phyloP scores from a whole-genome alignment of 108 stramenopile species.

The Chaetoceros tenuissimus region DNA sequence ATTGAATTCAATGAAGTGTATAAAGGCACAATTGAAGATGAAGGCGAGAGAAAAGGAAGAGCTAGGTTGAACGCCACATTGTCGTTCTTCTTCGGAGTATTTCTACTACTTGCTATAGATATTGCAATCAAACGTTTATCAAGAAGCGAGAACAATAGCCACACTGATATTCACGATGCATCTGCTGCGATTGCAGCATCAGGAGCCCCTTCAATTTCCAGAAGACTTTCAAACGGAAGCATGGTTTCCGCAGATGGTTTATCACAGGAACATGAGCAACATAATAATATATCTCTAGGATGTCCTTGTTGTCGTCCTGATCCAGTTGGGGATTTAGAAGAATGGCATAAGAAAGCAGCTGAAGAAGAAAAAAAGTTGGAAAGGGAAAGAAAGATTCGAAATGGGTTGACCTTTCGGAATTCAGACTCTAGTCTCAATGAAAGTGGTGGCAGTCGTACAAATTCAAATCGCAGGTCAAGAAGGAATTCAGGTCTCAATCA shows the following conservation, averaged over 20 bases:
- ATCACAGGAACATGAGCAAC: too few relatives aligned
- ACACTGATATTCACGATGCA: too few relatives aligned
- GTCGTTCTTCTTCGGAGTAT: constrained; percentile 47
- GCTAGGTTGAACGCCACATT: constrained; percentile 10
- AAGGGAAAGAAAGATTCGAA: too few relatives aligned
- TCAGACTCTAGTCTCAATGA: too few relatives aligned
- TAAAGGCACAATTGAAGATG: neutral
- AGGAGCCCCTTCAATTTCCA: too few relatives aligned
- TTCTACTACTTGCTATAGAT: constrained; percentile 59
- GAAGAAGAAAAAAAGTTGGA: constrained; percentile 9
- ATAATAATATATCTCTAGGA: too few relatives aligned
- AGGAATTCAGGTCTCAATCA: too few relatives aligned
- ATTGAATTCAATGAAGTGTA: constrained; percentile 24
- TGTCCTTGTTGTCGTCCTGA: constrained; percentile 24
- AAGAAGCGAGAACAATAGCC: constrained; percentile 1
- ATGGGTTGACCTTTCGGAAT: too few relatives aligned
- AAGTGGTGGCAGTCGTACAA: too few relatives aligned
- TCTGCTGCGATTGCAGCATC: too few relatives aligned
- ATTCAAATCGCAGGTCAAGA: constrained; percentile 3
- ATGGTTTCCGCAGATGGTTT: too few relatives aligned
- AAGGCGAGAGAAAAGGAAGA: constrained; percentile 10
- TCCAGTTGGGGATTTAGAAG: constrained; percentile 25
- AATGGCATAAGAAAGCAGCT: constrained; percentile 17
- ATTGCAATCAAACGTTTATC: constrained; percentile 31
- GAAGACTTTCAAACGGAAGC: too few relatives aligned